Conservation (phyloP, 805 yeast genomes). For the Sugiyamaella floridensis region DNA sequence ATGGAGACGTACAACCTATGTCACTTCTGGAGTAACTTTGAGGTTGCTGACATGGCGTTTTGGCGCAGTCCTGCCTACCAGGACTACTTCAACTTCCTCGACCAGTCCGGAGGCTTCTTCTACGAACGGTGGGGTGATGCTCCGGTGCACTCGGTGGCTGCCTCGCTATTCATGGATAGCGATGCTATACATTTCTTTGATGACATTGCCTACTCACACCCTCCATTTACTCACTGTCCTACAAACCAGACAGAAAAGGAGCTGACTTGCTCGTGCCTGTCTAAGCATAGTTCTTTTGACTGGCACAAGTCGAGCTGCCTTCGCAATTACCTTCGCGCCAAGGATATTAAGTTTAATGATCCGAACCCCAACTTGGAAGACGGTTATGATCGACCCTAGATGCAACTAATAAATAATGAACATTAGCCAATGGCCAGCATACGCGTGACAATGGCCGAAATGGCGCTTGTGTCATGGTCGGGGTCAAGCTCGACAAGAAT, state of each 20-base stretch:
- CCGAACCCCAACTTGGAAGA: not conserved
- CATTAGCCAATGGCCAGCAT: conserved; percentile 10
- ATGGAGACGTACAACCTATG: conserved; percentile 59
- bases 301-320: conserved; percentile 34
- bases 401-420: not conserved
- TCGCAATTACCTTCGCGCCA: conserved; percentile 27
- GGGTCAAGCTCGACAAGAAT: conserved; percentile 15
- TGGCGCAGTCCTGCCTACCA: conserved; percentile 54
- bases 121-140: conserved; percentile 95
- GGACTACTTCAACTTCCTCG: conserved; percentile 56
- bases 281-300: conserved; percentile 28
- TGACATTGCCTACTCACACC: conserved; percentile 69
- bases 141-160: conserved; percentile 79
- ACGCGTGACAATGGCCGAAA: conserved; percentile 11
- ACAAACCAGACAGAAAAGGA: conserved; percentile 40
- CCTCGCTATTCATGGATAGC: conserved; percentile 49
- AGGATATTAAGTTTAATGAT: conserved; percentile 15
- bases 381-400: not conserved
- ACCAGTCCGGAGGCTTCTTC: conserved; percentile 67
- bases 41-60: conserved; percentile 64
- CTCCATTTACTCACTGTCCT: conserved; percentile 60
- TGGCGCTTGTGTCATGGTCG: not conserved
- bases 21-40: conserved; percentile 80
- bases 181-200: conserved; percentile 62
- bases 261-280: conserved; percentile 50